phyloP scores from a whole-genome alignment of 371 early-diverging fungal genomes.

The Apophysomyces sp. region DNA sequence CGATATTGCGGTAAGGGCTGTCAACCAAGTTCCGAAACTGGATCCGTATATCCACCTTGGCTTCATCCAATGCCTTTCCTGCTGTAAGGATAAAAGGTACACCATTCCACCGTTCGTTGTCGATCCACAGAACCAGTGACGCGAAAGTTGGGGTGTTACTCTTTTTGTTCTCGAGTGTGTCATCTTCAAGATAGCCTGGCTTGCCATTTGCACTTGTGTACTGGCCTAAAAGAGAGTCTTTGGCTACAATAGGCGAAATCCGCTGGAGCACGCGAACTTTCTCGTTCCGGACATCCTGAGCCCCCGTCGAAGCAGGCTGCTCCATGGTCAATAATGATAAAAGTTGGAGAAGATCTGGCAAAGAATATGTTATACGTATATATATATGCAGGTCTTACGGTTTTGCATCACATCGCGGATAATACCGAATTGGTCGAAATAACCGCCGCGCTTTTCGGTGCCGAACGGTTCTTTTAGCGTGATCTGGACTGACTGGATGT shows the following conservation, averaged over 20 bases:
- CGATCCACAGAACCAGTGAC: constrained; percentile 78
- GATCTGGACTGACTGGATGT: constrained; percentile 93
- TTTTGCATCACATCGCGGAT: constrained; percentile 99
- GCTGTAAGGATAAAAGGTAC: constrained; percentile 97
- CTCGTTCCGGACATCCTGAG: constrained; percentile 92
- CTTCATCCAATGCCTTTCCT: constrained; percentile 94
- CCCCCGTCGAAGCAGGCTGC: constrained; percentile 75
- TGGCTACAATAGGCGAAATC: constrained; percentile 73
- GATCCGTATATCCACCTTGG: constrained; percentile 92
- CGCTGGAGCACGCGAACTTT: constrained; percentile 87
- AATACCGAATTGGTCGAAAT: constrained; percentile 99
- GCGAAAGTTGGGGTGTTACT: constrained; percentile 93
- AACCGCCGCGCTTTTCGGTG: constrained; percentile 97
- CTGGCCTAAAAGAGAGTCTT: constrained; percentile 89
- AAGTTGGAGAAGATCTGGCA: constrained; percentile 83
- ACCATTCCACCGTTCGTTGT: constrained; percentile 95
- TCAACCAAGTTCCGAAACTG: constrained; percentile 92
- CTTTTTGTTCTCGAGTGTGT: constrained; percentile 71
- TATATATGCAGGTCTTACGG: constrained; percentile 50
- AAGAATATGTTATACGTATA: not conserved
- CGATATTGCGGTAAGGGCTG: constrained; percentile 64
- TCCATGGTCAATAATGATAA: constrained; percentile 93
- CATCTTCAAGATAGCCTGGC: constrained; percentile 92
- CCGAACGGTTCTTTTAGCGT: constrained; percentile 98
- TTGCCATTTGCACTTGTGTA: constrained; percentile 76